These are phyloP conservation scores for Rhododendron griersonianum DNA, from an alignment of 148 eudicot species.

Conservation along the genomic window DNA sequence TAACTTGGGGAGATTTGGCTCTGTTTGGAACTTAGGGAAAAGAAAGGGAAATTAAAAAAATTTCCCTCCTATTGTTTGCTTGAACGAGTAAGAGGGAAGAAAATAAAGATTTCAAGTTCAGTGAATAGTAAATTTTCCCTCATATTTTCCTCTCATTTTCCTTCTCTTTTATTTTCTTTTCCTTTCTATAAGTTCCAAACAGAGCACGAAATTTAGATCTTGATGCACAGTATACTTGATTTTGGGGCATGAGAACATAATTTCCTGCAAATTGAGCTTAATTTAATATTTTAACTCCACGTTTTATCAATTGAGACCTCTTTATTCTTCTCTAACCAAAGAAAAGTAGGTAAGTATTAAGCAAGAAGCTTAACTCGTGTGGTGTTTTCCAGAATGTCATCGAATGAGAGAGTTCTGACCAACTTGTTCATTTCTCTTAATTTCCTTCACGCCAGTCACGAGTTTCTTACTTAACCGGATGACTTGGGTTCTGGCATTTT, in stretches of 20 bases:
- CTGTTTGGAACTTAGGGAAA: no score
- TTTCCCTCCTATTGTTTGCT: no score
- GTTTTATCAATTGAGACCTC: background rate
- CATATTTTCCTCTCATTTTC: no score
- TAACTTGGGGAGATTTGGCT: background rate
- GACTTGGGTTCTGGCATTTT: conserved; percentile 11
- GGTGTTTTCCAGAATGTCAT: no score
- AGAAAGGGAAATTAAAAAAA: no score
- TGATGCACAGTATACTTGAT: background rate
- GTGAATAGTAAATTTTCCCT: no score
- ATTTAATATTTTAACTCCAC: background rate
- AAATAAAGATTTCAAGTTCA: no score
- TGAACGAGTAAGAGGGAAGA: no score
- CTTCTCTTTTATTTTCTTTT: no score
- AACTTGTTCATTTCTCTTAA: background rate
- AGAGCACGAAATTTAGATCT: background rate
- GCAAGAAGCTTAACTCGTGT: background rate
- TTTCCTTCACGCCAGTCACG: conserved; percentile 5
- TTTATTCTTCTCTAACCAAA: background rate
- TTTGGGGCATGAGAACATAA: background rate
- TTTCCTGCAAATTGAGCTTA: background rate
- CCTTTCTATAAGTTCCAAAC: no score
- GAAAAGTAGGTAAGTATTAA: background rate
- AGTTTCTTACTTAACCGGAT: conserved; percentile 11
- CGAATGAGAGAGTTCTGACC: background rate